These are phyloP conservation scores for Alternaria sp. DNA, from an alignment of 2,329 filamentous ascomycete species.

Conservation along the genomic window DNA sequence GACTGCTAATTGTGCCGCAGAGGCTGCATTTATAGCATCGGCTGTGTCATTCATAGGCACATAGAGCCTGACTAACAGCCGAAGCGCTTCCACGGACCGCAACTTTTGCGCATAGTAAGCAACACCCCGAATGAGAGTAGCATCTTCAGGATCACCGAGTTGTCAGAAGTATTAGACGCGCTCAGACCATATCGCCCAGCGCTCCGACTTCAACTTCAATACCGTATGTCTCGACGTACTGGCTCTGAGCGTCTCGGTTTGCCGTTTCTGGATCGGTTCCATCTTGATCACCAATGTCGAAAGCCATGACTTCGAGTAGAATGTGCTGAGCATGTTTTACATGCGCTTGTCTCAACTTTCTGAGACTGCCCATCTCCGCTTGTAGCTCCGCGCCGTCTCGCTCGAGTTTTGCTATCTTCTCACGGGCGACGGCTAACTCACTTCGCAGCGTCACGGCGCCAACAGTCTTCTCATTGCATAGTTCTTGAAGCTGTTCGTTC, in stretches of 20 bases:
- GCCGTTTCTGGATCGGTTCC: background rate
- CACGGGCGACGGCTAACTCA: background rate
- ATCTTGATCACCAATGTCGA: background rate
- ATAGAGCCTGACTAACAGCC: background rate
- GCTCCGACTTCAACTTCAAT: background rate
- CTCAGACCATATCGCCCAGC: background rate
- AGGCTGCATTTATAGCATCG: background rate
- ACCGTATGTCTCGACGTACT: background rate
- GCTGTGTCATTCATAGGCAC: background rate
- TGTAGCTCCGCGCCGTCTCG: background rate
- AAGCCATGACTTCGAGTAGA: background rate
- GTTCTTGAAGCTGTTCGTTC: background rate
- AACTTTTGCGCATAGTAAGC: background rate
- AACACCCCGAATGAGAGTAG: background rate
- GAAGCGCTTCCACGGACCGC: background rate
- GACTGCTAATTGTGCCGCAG: background rate
- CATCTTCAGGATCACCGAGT: background rate
- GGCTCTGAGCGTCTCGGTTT: background rate
- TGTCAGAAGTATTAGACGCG: rapidly evolving
- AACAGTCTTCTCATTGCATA: background rate
- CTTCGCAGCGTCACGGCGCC: background rate
- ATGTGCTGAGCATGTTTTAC: background rate
- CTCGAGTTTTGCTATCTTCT: background rate
- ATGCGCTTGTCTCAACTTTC: background rate
- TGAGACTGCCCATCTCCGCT: background rate